Percentiles rank a stretch among this genome's conserved stretches.
These are phyloP conservation scores for Ogataea naganishii DNA, from an alignment of 805 yeast species.

Conservation along the genomic window DNA sequence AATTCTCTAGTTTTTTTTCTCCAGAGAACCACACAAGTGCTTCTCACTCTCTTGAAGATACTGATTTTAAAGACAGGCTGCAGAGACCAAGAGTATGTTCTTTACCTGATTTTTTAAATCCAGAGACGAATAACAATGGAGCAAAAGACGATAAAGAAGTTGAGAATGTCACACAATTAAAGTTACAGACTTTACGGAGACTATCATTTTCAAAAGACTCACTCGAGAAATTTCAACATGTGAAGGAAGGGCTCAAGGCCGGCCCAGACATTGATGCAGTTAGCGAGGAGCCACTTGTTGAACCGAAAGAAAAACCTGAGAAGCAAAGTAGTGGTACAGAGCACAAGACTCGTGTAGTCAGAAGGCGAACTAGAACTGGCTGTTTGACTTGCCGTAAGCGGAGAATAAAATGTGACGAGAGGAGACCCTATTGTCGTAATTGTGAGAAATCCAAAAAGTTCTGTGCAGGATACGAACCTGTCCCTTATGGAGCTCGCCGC, in stretches of 20 bases:
- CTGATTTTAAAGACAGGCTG: neutral
- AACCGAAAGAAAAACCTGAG: too few relatives aligned
- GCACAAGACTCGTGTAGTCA: slow-evolving; percentile 34
- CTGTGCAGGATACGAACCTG: slow-evolving; percentile 59
- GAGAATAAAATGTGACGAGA: slow-evolving; percentile 69
- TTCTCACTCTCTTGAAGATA: neutral
- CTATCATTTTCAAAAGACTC: too few relatives aligned
- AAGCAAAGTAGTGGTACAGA: slow-evolving; percentile 2
- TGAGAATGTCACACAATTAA: neutral
- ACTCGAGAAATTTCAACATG: neutral
- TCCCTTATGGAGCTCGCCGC: slow-evolving; percentile 20
- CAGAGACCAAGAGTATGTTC: slow-evolving; percentile 2
- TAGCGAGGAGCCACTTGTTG: neutral
- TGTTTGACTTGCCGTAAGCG: slow-evolving; percentile 67
- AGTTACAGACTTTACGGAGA: too few relatives aligned
- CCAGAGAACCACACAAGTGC: slow-evolving; percentile 1
- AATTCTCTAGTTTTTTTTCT: neutral
- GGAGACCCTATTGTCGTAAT: slow-evolving; percentile 60
- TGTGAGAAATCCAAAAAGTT: slow-evolving; percentile 57
- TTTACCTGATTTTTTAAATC: slow-evolving; percentile 1
- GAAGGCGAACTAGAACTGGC: slow-evolving; percentile 65
- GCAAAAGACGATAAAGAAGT: neutral
- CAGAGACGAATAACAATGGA: too few relatives aligned
- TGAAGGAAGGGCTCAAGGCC: neutral
- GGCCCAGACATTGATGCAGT: neutral